Conservation (phyloP, 495 filamentous ascomycete genomes). For the Hypomontagnella submonticulosa region DNA sequence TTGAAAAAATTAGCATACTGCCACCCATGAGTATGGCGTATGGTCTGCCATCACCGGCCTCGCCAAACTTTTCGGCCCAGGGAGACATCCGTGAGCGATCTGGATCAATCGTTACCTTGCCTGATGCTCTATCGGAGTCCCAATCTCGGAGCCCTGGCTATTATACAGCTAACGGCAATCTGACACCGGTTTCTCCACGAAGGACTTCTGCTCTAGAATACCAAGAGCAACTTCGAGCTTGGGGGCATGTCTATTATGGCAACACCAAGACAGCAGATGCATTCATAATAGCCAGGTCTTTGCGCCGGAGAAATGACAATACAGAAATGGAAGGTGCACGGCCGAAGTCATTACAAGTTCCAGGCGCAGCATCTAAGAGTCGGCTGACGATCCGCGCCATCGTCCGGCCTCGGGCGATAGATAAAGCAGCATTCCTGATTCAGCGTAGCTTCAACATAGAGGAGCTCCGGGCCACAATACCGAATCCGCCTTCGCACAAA, state of each 20-base stretch:
- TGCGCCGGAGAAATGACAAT: constrained; percentile 47
- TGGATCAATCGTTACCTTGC: not conserved
- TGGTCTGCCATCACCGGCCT: constrained; percentile 8
- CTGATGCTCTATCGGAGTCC: not conserved
- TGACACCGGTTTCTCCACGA: constrained; percentile 10
- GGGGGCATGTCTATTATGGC: constrained; percentile 51
- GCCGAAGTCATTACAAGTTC: constrained; percentile 2
- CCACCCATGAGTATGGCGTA: constrained; percentile 23
- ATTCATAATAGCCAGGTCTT: constrained; percentile 54
- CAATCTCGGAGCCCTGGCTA: constrained; percentile 12
- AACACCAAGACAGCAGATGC: constrained; percentile 50
- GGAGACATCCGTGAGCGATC: not conserved
- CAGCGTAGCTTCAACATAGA: constrained; percentile 59
- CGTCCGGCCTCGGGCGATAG: constrained; percentile 53
- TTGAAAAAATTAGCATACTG: constrained; percentile 45
- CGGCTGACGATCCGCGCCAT: constrained; percentile 59
- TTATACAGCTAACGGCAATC: not conserved
- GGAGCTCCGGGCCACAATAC: constrained; percentile 53
- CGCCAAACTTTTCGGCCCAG: constrained; percentile 8
- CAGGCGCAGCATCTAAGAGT: not conserved
- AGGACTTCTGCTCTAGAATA: constrained; percentile 3
- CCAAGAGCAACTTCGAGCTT: constrained; percentile 46
- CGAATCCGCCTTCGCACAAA: constrained; percentile 35
- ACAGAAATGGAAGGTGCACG: constrained; percentile 19
- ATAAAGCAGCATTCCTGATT: constrained; percentile 59